These are phyloP conservation scores for Coprinopsis marcescibilis DNA, from an alignment of 768 basidiomycete species.

Conservation along the genomic window DNA sequence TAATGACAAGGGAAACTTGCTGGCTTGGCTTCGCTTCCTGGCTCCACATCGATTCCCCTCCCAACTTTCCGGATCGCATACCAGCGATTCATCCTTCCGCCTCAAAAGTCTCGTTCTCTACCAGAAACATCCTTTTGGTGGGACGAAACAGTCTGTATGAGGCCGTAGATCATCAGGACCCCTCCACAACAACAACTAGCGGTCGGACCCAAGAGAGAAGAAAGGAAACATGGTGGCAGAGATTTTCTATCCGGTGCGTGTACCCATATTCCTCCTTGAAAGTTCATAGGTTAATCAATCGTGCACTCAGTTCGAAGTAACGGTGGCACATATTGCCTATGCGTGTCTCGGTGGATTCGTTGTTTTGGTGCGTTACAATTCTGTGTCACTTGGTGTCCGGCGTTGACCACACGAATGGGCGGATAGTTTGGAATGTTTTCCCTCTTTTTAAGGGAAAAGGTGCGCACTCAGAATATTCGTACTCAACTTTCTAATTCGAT, in stretches of 20 bases:
- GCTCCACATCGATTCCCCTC: too few species aligned
- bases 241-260: not conserved
- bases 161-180: too few species aligned
- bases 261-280: not conserved
- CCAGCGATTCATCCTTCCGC: too few species aligned
- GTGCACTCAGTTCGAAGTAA: constrained; percentile 48
- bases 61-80: too few species aligned
- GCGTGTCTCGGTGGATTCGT: constrained; percentile 78
- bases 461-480: constrained; percentile 22
- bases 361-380: constrained; percentile 60
- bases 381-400: not conserved
- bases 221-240: not conserved
- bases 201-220: too few species aligned
- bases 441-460: constrained; percentile 82
- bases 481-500: constrained; percentile 2
- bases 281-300: not conserved
- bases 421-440: constrained; percentile 98
- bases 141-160: too few species aligned
- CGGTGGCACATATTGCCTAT: constrained; percentile 71
- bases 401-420: not conserved
- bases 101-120: too few species aligned
- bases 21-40: too few species aligned
- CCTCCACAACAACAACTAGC: too few species aligned
- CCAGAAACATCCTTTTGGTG: too few species aligned
- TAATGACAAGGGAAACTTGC: too few species aligned